phyloP scores from a whole-genome alignment of 176 grass and related monocot genomes.

The Aegilops bicornis region DNA sequence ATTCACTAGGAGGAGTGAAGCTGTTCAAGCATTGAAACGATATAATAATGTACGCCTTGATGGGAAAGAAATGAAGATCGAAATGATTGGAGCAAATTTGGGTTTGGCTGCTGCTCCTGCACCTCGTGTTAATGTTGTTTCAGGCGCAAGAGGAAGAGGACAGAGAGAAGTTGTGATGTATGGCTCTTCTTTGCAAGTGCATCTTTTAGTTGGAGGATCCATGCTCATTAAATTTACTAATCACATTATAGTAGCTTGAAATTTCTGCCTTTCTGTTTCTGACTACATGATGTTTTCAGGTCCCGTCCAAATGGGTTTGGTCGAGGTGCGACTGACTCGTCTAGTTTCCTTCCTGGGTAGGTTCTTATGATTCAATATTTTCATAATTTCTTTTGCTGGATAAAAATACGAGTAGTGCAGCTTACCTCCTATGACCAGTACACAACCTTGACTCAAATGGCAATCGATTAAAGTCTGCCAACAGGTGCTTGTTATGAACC shows the following conservation, averaged over 20 bases:
- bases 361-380: slow-evolving; percentile 2
- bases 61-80: slow-evolving; percentile 93
- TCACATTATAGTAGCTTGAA: neutral
- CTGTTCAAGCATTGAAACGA: slow-evolving; percentile 71
- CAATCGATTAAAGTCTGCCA: neutral
- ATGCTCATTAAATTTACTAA: neutral
- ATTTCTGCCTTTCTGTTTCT: slow-evolving; percentile 6
- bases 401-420: neutral
- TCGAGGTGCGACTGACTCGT: slow-evolving; percentile 45
- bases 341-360: slow-evolving; percentile 66
- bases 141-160: slow-evolving; percentile 61
- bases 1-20: slow-evolving; percentile 83
- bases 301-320: slow-evolving; percentile 32
- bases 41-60: slow-evolving; percentile 96
- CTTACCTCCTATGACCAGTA: neutral
- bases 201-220: neutral
- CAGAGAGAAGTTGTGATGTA: slow-evolving; percentile 95
- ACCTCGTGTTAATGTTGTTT: slow-evolving; percentile 61
- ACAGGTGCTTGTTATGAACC: neutral
- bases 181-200: slow-evolving; percentile 26
- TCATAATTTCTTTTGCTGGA: neutral
- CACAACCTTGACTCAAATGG: neutral
- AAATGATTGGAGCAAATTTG: slow-evolving; percentile 79
- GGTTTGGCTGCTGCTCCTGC: slow-evolving; percentile 37
- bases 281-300: slow-evolving; percentile 41